phyloP scores from a whole-genome alignment of 441 rosid species.

The Corymbia calophylla region DNA sequence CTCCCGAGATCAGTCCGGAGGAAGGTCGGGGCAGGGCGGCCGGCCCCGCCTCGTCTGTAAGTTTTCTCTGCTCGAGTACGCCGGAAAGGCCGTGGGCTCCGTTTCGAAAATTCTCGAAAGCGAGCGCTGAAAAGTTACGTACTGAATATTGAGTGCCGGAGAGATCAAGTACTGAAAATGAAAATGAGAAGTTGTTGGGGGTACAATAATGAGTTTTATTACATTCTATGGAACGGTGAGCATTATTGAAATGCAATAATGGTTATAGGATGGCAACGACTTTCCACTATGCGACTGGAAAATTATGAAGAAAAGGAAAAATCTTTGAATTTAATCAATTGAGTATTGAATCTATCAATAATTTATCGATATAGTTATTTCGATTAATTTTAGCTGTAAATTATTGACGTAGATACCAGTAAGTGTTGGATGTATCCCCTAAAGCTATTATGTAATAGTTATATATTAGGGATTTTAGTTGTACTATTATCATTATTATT shows the following conservation, averaged over 20 bases:
- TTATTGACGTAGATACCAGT: too few species aligned
- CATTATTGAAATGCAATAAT: background rate
- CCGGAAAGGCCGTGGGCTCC: background rate
- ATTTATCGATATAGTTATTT: too few species aligned
- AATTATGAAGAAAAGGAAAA: too few species aligned
- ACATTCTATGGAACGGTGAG: background rate
- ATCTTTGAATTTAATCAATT: too few species aligned
- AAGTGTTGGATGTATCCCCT: too few species aligned
- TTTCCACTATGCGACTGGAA: background rate
- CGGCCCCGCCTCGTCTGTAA: too few species aligned
- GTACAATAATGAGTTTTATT: background rate
- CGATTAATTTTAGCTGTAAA: fast-evolving
- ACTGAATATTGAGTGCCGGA: background rate
- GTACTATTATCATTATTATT: too few species aligned
- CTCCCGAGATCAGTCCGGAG: background rate
- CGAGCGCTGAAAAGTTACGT: fast-evolving
- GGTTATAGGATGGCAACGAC: background rate
- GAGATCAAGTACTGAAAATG: background rate
- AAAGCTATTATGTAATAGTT: too few species aligned
- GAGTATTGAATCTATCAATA: fast-evolving
- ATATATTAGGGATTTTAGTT: too few species aligned
- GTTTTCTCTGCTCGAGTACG: background rate
- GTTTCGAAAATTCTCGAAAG: background rate
- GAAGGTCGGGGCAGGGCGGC: too few species aligned
- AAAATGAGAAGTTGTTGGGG: background rate